Base-by-base conservation (phyloP, 129 eudicot species). In the Flaveria bidentis region DNA sequence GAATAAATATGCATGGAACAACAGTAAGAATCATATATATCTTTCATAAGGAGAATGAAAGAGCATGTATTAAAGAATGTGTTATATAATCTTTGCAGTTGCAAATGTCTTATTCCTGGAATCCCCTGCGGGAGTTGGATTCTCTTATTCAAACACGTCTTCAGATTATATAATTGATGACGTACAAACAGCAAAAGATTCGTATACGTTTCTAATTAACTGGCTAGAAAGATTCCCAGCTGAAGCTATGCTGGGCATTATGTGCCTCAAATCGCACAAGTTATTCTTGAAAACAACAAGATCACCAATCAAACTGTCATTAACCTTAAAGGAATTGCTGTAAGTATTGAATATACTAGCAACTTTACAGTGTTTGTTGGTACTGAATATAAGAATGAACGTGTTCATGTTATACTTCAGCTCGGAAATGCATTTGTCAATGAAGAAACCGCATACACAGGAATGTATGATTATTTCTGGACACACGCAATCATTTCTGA, bases 121-220 rank as follows among this genome's bases (percentile, higher is more conserved):
- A 71, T 90, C 92, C 17, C 92, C 92, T 3, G 90, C 90, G 47
- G 90, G 92, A 49, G 92, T 90, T 46, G 92, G 96, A 65, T 85
- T 85, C 65, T 90, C 92, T 15, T 89, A 87, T 72, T 85, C 90
- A 0, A 90, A 87, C 51, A 87, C 71, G 9, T 23, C 88, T 8
- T 76, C 92, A 4, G 90, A 87, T 73, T 83, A 85, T 55, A 47
- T 12, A 11, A 85, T 81, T 4, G 86, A 82, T 12, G 96, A 87
- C 12, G 64, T 41, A 28, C 69, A 77, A 80, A 90, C 90, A 9
- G 88, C 88, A 33, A 80, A 79, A 62, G 92, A 88, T 81, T 57
- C 86, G 1, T 85, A 88, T 45, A 84, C 90, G 1, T 88, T 88
- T 70, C 55, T 88, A 17, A 55, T 86, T 0, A 88, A 88, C 71